Evolutionary conservation across 2,329 filamentous ascomycete species (phyloP), one percentile per base, ranked within the genome.

Genomic region (Trichoderma pleuroti): DNA sequence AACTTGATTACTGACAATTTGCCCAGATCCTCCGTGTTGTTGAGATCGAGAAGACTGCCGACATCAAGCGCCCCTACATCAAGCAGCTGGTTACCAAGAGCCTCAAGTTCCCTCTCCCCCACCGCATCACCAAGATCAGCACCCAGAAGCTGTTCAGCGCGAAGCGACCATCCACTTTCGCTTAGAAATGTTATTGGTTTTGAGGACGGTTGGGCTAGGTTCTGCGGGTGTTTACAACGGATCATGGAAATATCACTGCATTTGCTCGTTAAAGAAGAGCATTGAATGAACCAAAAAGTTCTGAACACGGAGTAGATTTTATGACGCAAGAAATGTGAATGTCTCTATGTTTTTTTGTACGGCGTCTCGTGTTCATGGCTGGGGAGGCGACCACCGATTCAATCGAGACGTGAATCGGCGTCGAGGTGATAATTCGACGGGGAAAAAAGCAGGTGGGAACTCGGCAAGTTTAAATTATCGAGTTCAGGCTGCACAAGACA

Each of bases 11-110:
- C 59, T 73, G 69, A 74, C 72, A 12, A 49, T 12, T 16, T 34
- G 46, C 66, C 65, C 71, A 98, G 95, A 95, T 99, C 84, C 93
- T 99, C 84, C 97, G 97, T 86, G 95, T 99, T 80, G 92, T 97
- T 81, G 96, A 99, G 88, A 84, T 99, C 81, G 92, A 97, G 88
- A 97, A 97, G 91, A 88, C 86, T 81, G 93, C 94, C 78, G 93
- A 96, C 83, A 87, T 99, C 88, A 96, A 95, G 89, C 93, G 96
- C 84, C 95, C 96, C 77, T 99, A 99, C 91, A 97, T 99, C 89
- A 97, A 94, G 90, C 96, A 99, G 88, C 93, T 99, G 84, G 86
- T 97, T 83, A 86, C 88, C 86, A 98, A 98, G 92, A 84, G 90
- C 85, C 93, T 99, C 85, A 93, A 92, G 86, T 99, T 99, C 93